Evolutionary conservation across 2,329 filamentous ascomycete species (phyloP), one percentile per base, ranked within the genome.

Genomic region (Ambrosiella xylebori): DNA sequence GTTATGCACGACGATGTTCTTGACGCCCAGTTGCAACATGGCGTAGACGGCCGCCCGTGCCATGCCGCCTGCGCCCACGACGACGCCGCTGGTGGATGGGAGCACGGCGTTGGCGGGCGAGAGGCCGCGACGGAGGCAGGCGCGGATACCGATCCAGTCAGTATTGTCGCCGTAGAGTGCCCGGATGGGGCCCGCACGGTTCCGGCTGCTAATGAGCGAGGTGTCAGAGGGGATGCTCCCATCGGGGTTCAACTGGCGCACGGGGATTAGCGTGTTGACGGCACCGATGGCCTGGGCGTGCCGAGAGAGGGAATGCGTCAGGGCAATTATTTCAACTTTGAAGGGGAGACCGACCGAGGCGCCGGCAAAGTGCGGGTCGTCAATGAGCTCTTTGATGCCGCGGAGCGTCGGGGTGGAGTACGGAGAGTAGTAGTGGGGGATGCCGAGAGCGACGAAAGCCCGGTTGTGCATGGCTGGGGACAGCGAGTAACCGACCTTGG

Each of bases 131-230:
- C 82, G 77, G 47, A 90, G 78, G 65, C 84, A 88, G 2, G 83
- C 84, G 57, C 83, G 74, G 47, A 90, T 86, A 4, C 86, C 86
- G 39, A 88, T 84, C 82, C 86, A 90, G 66, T 90, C 86, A 0
- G 85, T 89, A 61, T 90, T 90, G 60, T 89, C 85, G 1, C 85
- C 86, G 62, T 88, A 86, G 0, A 89, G 72, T 0, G 82, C 84
- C 61, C 78, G 77, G 6, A 88, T 78, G 0, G 81, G 78, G 0
- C 85, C 85, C 1, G 81, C 76, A 49, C 80, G 75, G 61, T 83
- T 83, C 57, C 79, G 74, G 9, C 59, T 59, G 36, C 59, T 54
- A 39, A 61, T 55, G 1, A 62, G 57, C 0, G 45, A 56, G 11
- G 51, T 51, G 37, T 68, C 62, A 60, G 79, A 75, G 0, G 81